A percentile compares a stretch with the other conserved stretches of the same genome.
These are phyloP conservation scores for Chaetomium cochliodes DNA, from an alignment of 495 filamentous ascomycete genomes.

Conservation along the genomic window DNA sequence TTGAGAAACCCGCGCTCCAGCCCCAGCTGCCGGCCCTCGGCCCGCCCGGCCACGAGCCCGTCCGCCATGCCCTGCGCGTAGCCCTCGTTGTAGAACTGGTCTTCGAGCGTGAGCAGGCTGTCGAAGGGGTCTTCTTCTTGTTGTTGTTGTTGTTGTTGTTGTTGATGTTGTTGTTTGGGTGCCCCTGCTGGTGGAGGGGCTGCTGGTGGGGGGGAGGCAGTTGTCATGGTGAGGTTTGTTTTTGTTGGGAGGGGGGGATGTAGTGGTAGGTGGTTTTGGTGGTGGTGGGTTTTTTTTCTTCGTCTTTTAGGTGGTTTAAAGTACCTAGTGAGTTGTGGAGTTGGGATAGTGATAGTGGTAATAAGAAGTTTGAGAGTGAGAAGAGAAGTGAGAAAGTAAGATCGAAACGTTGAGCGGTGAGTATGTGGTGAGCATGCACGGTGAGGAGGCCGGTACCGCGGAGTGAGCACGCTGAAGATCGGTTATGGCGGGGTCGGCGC, in stretches of 20 bases:
- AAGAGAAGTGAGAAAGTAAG: too few species aligned
- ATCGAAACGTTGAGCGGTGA: not conserved
- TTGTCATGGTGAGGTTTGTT: not conserved
- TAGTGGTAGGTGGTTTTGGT: too few species aligned
- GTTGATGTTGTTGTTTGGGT: not conserved
- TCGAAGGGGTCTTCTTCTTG: constrained; percentile 60
- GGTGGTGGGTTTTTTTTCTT: not conserved
- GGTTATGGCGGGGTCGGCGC: constrained; percentile 17
- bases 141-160: not conserved
- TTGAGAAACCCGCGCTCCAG: constrained; percentile 93
- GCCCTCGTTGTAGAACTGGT: constrained; percentile 82
- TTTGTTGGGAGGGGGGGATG: not conserved
- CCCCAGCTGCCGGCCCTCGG: constrained; percentile 86
- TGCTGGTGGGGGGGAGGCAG: constrained; percentile 1
- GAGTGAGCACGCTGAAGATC: not conserved
- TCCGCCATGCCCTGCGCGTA: constrained; percentile 72
- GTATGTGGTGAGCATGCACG: not conserved
- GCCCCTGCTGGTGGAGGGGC: not conserved
- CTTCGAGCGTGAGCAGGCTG: constrained; percentile 72
- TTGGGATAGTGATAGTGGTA: not conserved
- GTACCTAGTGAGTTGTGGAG: too few species aligned
- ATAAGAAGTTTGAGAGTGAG: not conserved
- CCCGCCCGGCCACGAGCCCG: constrained; percentile 73
- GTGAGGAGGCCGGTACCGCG: not conserved
- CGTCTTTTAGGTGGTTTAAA: not conserved